Conservation (phyloP, 306 rosid genomes). For the Sechiopsis laciniata region DNA sequence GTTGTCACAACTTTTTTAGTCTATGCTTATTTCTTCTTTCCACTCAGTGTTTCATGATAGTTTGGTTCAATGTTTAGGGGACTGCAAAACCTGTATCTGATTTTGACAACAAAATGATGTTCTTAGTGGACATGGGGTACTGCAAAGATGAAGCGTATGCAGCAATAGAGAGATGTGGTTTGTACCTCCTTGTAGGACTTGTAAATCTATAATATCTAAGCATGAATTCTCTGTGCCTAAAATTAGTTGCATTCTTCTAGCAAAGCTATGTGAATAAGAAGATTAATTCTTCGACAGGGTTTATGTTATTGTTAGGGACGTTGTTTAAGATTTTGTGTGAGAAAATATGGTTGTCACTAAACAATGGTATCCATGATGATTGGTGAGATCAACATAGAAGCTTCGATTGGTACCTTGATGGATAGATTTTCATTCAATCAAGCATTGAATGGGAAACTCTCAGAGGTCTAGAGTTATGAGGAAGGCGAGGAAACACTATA, state of each 20-base stretch:
- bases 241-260: neutral
- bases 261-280: neutral
- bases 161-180: constrained; percentile 90
- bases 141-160: constrained; percentile 49
- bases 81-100: constrained; percentile 34
- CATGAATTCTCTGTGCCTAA: neutral
- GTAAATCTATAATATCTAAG: constrained; percentile 5
- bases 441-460: neutral
- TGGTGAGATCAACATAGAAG: neutral
- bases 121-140: constrained; percentile 72
- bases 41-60: constrained; percentile 6
- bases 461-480: neutral
- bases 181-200: constrained; percentile 12
- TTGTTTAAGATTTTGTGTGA: neutral
- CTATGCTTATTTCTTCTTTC: neutral
- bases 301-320: neutral
- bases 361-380: neutral
- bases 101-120: constrained; percentile 28
- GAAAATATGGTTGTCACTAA: neutral
- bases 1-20: neutral
- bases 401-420: neutral
- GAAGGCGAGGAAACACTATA: neutral
- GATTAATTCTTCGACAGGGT: neutral
- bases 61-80: constrained; percentile 45
- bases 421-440: neutral